Percentiles rank a stretch among this genome's conserved stretches.
These are phyloP conservation scores for Sugiyamaella novakii DNA, from an alignment of 1,139 yeast species.

Conservation along the genomic window DNA sequence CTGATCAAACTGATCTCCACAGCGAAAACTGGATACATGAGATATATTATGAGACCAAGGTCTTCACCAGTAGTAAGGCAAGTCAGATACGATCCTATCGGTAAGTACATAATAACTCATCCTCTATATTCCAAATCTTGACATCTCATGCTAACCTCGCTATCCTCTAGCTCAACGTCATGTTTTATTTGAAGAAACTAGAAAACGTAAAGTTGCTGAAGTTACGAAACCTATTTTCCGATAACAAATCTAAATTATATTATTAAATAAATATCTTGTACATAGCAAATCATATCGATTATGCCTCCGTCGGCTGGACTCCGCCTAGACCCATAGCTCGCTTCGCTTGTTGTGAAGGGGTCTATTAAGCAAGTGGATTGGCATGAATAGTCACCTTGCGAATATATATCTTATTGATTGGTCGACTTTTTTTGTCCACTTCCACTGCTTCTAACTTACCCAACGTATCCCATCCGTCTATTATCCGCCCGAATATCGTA, in stretches of 20 bases:
- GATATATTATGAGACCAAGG: constrained; percentile 81
- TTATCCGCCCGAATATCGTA: constrained; percentile 59
- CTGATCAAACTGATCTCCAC: constrained; percentile 72
- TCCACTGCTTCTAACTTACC: constrained; percentile 44
- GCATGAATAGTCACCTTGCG: constrained; percentile 48
- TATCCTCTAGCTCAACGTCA: constrained; percentile 66
- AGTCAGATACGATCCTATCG: constrained; percentile 83
- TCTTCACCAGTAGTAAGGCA: constrained; percentile 76
- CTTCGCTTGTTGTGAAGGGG: not conserved
- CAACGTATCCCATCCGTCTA: constrained; percentile 46
- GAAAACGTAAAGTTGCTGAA: constrained; percentile 80
- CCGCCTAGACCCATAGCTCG: not conserved
- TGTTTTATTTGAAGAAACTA: constrained; percentile 84
- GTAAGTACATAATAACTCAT: constrained; percentile 35
- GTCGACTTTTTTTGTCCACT: constrained; percentile 48
- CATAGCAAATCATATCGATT: not conserved
- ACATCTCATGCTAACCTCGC: not conserved
- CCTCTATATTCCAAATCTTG: not conserved
- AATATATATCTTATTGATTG: constrained; percentile 44
- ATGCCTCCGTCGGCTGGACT: not conserved
- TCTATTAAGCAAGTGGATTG: constrained; percentile 42
- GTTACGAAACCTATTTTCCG: constrained; percentile 43
- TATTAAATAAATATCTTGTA: constrained; percentile 12
- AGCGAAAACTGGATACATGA: constrained; percentile 83
- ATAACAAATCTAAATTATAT: constrained; percentile 17